A percentile compares a stretch with the other conserved stretches of the same genome.
These are phyloP conservation scores for Paecilomyces formosus DNA, from an alignment of 2,329 filamentous ascomycete species.

Conservation along the genomic window DNA sequence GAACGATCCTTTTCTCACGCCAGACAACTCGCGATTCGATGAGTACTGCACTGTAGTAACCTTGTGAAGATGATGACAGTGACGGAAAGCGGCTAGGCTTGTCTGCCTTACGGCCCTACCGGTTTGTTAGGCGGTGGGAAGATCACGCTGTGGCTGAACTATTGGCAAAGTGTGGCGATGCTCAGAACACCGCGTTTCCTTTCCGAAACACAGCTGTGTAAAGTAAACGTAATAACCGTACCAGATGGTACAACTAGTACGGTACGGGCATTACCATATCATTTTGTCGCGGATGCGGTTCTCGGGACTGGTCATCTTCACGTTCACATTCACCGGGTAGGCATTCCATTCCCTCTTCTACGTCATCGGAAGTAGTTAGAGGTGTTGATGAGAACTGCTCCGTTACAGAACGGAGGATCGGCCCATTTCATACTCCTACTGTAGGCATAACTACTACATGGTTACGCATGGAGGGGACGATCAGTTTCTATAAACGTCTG, in stretches of 20 bases:
- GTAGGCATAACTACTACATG: no score
- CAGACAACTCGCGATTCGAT: neutral
- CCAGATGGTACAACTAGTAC: no score
- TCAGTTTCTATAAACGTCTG: neutral
- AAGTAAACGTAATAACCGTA: no score
- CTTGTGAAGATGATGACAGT: neutral
- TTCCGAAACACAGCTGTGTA: no score
- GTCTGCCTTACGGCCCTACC: neutral
- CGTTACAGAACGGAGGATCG: neutral
- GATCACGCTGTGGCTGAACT: neutral
- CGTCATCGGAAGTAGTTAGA: neutral
- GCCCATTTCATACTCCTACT: neutral
- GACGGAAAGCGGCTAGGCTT: conserved; percentile 3
- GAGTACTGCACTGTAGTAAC: neutral
- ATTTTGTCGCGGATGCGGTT: no score
- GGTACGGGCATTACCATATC: no score
- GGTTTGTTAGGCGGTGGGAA: neutral
- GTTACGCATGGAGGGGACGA: neutral
- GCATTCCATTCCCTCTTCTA: neutral
- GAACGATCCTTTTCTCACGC: neutral
- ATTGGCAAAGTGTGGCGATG: neutral
- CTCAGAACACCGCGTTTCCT: neutral
- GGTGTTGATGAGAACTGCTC: neutral
- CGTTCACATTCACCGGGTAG: neutral
- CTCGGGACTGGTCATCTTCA: no score